A percentile compares a stretch with the other conserved stretches of the same genome.
These are phyloP conservation scores for Lepidium africanum DNA, from an alignment of 345 rosid genomes.

Conservation along the genomic window DNA sequence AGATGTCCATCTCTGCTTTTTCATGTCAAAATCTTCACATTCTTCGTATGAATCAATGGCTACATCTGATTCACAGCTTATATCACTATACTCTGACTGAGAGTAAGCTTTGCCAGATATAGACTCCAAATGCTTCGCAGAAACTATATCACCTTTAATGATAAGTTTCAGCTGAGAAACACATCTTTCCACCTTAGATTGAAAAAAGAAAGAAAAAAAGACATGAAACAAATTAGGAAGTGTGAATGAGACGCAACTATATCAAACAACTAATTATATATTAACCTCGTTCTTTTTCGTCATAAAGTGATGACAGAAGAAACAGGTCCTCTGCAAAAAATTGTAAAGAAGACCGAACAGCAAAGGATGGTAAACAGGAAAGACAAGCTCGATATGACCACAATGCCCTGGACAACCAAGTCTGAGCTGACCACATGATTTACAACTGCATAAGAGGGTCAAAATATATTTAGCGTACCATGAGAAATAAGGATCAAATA, in stretches of 20 bases:
- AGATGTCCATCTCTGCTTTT: constrained; percentile 60
- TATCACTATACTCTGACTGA: not conserved
- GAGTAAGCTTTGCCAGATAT: not conserved
- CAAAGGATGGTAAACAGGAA: constrained; percentile 67
- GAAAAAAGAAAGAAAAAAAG: constrained; percentile 10
- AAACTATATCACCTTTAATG: constrained; percentile 64
- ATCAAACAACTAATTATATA: not conserved
- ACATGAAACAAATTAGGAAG: not conserved
- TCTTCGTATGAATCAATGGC: constrained; percentile 22
- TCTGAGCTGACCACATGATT: constrained; percentile 53
- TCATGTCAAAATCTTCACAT: constrained; percentile 18
- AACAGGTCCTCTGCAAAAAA: constrained; percentile 58
- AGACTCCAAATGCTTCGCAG: constrained; percentile 53
- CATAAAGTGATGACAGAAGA: constrained; percentile 57
- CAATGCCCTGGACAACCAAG: constrained; percentile 84
- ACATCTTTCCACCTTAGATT: constrained; percentile 48
- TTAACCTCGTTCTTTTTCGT: constrained; percentile 34
- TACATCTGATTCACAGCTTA: constrained; percentile 7
- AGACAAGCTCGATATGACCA: constrained; percentile 77
- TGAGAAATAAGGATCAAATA: not conserved
- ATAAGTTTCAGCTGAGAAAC: constrained; percentile 63
- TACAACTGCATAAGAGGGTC: constrained; percentile 56
- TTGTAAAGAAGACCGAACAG: constrained; percentile 54
- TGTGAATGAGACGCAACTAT: not conserved
- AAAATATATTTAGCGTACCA: not conserved